These are phyloP conservation scores for Blumeriella jaapii DNA, from an alignment of 2,329 filamentous ascomycete species.

Conservation along the genomic window DNA sequence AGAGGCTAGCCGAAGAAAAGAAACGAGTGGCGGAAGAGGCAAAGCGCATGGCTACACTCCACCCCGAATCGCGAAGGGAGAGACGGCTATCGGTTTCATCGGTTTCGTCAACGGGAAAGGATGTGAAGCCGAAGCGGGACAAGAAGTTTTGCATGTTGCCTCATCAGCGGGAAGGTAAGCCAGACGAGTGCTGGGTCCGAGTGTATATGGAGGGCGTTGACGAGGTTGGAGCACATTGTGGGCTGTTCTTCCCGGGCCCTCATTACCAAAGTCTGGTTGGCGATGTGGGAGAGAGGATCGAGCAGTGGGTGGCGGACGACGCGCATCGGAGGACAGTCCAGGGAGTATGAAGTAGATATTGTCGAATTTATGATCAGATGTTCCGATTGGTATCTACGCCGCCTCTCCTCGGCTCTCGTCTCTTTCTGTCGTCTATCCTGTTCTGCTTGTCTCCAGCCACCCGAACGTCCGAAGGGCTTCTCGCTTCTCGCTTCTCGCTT, in stretches of 20 bases:
- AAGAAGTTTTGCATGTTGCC: conserved; percentile 72
- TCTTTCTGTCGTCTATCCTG: no score
- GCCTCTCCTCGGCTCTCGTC: no score
- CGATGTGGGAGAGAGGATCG: conserved; percentile 55
- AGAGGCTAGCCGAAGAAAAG: conserved; percentile 25
- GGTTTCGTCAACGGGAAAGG: conserved; percentile 10
- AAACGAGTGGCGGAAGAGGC: conserved; percentile 20
- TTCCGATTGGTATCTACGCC: no score
- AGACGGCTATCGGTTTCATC: conserved; percentile 6
- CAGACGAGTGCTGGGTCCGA: conserved; percentile 64
- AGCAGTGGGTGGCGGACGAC: conserved; percentile 59
- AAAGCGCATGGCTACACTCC: conserved; percentile 18
- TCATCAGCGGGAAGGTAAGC: conserved; percentile 37
- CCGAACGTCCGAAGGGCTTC: no score
- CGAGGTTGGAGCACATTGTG: conserved; percentile 76
- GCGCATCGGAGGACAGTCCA: conserved; percentile 24
- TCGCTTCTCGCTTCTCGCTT: no score
- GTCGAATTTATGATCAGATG: no score
- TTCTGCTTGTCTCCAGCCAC: no score
- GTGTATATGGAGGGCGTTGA: conserved; percentile 76
- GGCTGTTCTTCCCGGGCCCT: conserved; percentile 62
- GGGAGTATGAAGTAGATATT: conserved; percentile 4
- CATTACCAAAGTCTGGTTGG: conserved; percentile 70
- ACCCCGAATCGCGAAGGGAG: conserved; percentile 9
- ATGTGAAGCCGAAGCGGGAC: conserved; percentile 25